Base-by-base conservation (phyloP, 805 yeast genomes). In the Ogataea trehaloabstinens region DNA sequence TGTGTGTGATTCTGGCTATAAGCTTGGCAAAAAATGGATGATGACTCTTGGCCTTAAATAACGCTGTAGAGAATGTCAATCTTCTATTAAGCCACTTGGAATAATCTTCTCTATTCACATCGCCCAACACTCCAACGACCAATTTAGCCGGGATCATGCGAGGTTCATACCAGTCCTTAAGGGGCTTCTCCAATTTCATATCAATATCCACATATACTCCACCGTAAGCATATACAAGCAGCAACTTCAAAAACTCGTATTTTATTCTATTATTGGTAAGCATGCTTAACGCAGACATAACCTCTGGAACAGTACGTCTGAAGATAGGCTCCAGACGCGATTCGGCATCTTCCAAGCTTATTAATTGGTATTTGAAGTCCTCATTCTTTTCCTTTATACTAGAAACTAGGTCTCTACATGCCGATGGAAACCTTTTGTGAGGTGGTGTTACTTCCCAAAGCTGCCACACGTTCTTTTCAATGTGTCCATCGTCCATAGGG, bases 201-300 rank as follows among this genome's bases (percentile, higher is more conserved):
- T 77, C 81, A 21, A 74, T 70, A 44, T 77, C 82, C 3, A 77
- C 67, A 45, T 74, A 76, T 3, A 73, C 71, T 6, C 83, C 83
- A 31, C 83, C 83, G 34, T 60, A 55, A 2, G 77, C 66, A 39
- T 51, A 74, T 6, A 76, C 48, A 11, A 73, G 61, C 35, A 75
- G 60, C 47, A 76, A 76, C 37, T 79, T 61, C 57, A 74, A 68
- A 47, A 76, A 75, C 51, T 77, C 82, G 63, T 68, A 72, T 44
- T 60, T 56, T 38, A 68, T 56, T 16, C 71, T 62, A 13, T 58
- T 63, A 53, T 72, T 73, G 1, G 81, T 80, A 40, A 77, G 52
- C 4, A 51, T 39, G 38, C 67, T 68, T 52, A 61, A 73, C 3
- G 79, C 70, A 19, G 68, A 72, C 18, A 67, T 45, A 28, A 77